Base-by-base conservation (phyloP, 2,329 filamentous ascomycete species). In the Colletotrichum chrysophilum region DNA sequence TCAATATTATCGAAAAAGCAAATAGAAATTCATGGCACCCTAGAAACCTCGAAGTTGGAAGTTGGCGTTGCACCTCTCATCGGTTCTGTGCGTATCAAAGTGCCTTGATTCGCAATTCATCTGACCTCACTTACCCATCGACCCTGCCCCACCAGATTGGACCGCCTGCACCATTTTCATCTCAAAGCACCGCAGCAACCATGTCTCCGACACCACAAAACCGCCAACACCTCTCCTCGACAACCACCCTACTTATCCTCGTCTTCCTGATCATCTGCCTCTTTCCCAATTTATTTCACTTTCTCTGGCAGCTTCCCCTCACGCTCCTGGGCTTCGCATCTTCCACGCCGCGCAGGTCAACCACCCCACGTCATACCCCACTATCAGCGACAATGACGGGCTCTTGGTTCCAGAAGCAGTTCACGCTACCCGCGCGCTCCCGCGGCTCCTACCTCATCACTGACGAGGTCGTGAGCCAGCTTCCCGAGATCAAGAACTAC, bases 391-490 rank as follows among this genome's bases (percentile, higher is more conserved):
- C 81, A 74, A 92, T 93, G 91, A 73, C 75, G 48, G 89, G 91
- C 80, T 95, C 92, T 77, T 98, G 95, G 95, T 92, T 90, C 80
- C 96, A 98, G 86, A 98, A 97, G 85, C 91, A 93, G 66, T 93
- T 98, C 86, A 91, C 92, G 2, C 93, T 98, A 16, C 95, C 95
- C 66, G 83, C 94, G 24, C 91, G 92, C 82, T 91, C 93, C 60
- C 93, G 96, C 76, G 97, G 97, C 83, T 95, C 93, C 69, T 98
- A 98, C 87, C 94, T 98, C 75, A 90, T 98, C 80, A 98, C 96
- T 66, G 92, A 96, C 83, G 88, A 93, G 68, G 90, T 98, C 71
- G 79, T 92, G 30, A 87, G 89, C 66, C 88, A 92, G 75, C 87
- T 98, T 1, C 96, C 96, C 5, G 96, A 98, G 85, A 91, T 98